Evolutionary conservation across 441 rosid genomes (phyloP).

Genomic region (Populus hybrid): DNA sequence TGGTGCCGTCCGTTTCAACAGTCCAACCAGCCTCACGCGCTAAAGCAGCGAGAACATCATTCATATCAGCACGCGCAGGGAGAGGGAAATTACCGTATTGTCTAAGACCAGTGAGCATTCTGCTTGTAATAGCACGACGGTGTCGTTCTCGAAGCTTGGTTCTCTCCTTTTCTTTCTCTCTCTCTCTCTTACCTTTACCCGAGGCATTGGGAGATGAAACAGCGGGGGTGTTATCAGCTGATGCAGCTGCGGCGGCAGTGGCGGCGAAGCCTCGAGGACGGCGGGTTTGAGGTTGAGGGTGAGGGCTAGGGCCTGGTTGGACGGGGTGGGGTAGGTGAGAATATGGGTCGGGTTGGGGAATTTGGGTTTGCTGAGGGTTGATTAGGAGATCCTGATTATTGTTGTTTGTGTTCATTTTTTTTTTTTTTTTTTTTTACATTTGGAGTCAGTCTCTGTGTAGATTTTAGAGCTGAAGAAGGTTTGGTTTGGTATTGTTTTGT

Average conservation of each 20-base stretch:
- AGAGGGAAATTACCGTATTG: constrained; percentile 95
- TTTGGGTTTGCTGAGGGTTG: constrained; percentile 8
- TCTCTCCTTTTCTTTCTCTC: constrained; percentile 97
- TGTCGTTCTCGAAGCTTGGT: constrained; percentile 96
- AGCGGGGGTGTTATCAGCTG: constrained; percentile 22
- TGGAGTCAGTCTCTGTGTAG: not conserved
- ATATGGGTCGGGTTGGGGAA: constrained; percentile 21
- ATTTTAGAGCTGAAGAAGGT: not conserved
- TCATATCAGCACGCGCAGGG: constrained; percentile 96
- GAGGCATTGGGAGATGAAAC: constrained; percentile 24
- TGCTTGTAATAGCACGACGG: constrained; percentile 91
- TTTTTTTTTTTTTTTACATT: not conserved
- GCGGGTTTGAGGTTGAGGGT: constrained; percentile 53
- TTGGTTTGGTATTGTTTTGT: too few relatives aligned
- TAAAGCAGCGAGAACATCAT: constrained; percentile 93
- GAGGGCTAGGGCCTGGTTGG: constrained; percentile 18
- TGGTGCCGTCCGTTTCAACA: constrained; percentile 96
- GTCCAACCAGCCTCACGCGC: constrained; percentile 99
- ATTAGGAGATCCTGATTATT: constrained; percentile 12
- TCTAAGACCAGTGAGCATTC: constrained; percentile 88
- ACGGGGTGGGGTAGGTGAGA: constrained; percentile 25
- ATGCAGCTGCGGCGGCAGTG: constrained; percentile 43
- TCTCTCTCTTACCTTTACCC: constrained; percentile 72
- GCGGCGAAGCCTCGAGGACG: constrained; percentile 94
- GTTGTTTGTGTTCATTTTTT: constrained; percentile 20